Base-by-base conservation (phyloP, 257 asterid genomes). In the Solanum corneliomulleri region DNA sequence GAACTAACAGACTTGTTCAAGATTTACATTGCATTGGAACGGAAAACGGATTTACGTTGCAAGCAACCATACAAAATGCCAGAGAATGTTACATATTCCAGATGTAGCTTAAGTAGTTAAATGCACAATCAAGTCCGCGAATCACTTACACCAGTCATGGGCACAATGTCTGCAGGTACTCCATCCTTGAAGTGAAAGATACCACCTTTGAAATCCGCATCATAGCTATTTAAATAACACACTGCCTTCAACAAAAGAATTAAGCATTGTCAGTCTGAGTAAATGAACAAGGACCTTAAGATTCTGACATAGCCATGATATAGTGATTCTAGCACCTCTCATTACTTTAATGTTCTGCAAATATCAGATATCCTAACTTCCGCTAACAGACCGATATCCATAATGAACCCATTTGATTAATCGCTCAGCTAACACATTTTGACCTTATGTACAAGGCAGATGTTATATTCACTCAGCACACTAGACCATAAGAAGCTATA, bases 121-220 rank as follows among this genome's bases (percentile, higher is more conserved):
- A 80, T 80, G 68, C 27, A 78, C 39, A 18, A 47, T 12, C 27
- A 45, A 80, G 58, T 44, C 58, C 64, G 64, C 5, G 66, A 82
- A 82, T 85, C 45, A 89, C 96, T 92, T 91, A 96, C 99, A 85
- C 99, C 99, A 88, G 96, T 93, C 92, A 92, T 82, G 69, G 98
- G 98, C 88, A 91, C 91, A 68, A 95, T 68, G 12, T 92, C 93
- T 10, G 97, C 90, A 66, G 98, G 97, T 88, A 94, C 97, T 72
- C 98, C 99, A 84, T 95, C 96, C 92, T 92, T 93, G 93, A 97
- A 97, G 89, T 93, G 98, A 93, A 97, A 97, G 52, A 97, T 86
- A 44, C 99, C 99, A 56, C 98, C 99, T 70, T 71, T 87, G 90
- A 97, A 96, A 86, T 94, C 97, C 84, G 81, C 93, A 41, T 88